These are phyloP conservation scores for Phialemonium atrogriseum DNA, from an alignment of 2,329 filamentous ascomycete genomes.

Conservation along the genomic window DNA sequence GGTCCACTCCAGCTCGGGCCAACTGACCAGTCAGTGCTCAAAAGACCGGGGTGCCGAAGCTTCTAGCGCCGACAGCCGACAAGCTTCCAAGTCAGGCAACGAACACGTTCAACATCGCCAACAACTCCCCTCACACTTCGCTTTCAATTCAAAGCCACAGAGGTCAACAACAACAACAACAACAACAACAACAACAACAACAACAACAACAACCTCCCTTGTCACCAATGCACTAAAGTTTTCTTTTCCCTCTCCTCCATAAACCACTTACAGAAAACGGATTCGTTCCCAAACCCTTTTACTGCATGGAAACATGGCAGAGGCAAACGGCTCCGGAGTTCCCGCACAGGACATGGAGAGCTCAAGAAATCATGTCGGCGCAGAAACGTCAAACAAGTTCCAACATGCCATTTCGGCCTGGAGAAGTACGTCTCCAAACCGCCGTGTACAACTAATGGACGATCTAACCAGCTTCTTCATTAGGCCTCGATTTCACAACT, in stretches of 20 bases:
- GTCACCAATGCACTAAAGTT: conserved; percentile 2
- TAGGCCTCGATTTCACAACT: conserved; percentile 79
- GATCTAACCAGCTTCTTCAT: conserved; percentile 6
- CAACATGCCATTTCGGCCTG: conserved; percentile 93
- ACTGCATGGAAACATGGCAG: conserved; percentile 11
- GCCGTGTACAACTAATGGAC: conserved; percentile 2
- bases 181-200: too few relatives aligned
- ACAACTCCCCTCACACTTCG: too few relatives aligned
- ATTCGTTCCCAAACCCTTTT: too few relatives aligned
- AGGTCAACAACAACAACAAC: too few relatives aligned
- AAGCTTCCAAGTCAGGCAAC: too few relatives aligned
- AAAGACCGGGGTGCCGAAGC: neutral
- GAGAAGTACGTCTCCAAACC: conserved; percentile 58
- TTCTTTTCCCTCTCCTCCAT: conserved; percentile 1
- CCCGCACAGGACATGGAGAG: conserved; percentile 5
- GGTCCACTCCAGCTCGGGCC: conserved; percentile 5
- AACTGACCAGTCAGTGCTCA: conserved; percentile 2
- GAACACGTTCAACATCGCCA: conserved; percentile 3
- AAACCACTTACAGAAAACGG: too few relatives aligned
- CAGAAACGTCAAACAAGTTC: conserved; percentile 78
- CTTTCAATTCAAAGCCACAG: too few relatives aligned
- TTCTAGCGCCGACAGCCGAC: too few relatives aligned
- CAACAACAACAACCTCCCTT: conserved; percentile 4
- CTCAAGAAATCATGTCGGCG: conserved; percentile 12
- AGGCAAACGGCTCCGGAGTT: conserved; percentile 9